Evolutionary conservation across 768 basidiomycete species (phyloP), one percentile per base, ranked within the genome.

Genomic region (Boletellus ananiceps): DNA sequence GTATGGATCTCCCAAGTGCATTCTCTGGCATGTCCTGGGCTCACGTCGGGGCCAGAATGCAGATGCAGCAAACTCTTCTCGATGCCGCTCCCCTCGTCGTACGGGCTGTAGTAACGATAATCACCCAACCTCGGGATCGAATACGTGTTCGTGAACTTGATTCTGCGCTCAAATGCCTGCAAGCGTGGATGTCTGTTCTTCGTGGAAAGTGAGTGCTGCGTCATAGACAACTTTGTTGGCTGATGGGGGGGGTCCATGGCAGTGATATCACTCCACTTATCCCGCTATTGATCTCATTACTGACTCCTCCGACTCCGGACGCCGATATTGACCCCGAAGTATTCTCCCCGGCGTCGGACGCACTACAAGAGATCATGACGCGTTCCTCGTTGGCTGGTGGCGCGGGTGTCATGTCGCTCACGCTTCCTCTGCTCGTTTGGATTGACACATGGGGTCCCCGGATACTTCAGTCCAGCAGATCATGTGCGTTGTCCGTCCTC

Each of bases 391-490:
- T 93, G 27, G 74, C 84, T 0, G 80, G 84, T 45, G 89, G 88
- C 0, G 71, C 75, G 0, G 89, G 87, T 2, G 75, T 76, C 15
- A 78, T 78, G 46, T 78, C 84, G 0, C 75, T 94, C 27, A 92
- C 92, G 0, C 88, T 93, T 59, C 93, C 93, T 2, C 70, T 97
- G 7, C 71, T 96, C n/a, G 68, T 82, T 3, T 97, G 92, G 91
- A 61, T 84, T 0, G 76, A 83, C 50, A 63, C 70, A 0, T 70
- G 75, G 38, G 89, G 86, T 8, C 60, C 57, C 25, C 64, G 36
- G 11, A 79, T 87, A 18, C 62, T 78, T 14, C 62, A 71, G 32
- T 58, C 67, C 6, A 68, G 66, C 16, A 52, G 71, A 15, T 63
- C 56, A 14, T 63, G 75, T 75, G 56, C 64, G 71, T 64, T 36